Percentiles rank a stretch among this genome's conserved stretches.
Evolutionary conservation across 768 basidiomycete species (phyloP).

Genomic region (Agaricus bisporus): DNA sequence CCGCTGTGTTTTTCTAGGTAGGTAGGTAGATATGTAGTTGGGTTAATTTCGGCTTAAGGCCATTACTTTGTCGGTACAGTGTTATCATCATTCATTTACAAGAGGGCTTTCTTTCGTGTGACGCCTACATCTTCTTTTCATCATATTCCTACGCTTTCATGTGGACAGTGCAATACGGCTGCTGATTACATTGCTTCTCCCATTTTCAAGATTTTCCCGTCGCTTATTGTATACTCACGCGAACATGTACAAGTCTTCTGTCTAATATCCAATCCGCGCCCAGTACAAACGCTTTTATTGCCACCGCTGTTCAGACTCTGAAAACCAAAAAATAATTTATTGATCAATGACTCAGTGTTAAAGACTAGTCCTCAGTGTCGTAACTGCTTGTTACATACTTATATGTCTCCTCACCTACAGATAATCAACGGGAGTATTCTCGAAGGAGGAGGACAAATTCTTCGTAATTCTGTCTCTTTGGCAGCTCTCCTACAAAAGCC

Average conservation of each 20-base stretch:
- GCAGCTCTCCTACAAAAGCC: slow-evolving; percentile 61
- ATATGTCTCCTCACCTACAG: not conserved
- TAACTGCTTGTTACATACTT: too few relatives aligned
- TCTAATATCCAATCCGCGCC: not conserved
- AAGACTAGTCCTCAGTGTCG: too few relatives aligned
- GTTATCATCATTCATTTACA: not conserved
- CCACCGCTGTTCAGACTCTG: too few relatives aligned
- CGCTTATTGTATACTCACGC: not conserved
- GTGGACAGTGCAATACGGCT: slow-evolving; percentile 2
- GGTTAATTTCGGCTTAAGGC: slow-evolving; percentile 6
- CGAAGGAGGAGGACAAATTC: slow-evolving; percentile 66
- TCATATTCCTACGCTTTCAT: slow-evolving; percentile 2
- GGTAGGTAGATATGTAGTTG: slow-evolving; percentile 11
- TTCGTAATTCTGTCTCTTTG: slow-evolving; percentile 63
- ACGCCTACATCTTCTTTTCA: not conserved
- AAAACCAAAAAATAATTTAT: too few relatives aligned
- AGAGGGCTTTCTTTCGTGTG: slow-evolving; percentile 7
- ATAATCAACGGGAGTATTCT: slow-evolving; percentile 42
- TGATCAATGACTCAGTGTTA: too few relatives aligned
- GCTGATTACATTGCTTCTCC: slow-evolving; percentile 1
- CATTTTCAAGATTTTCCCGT: not conserved
- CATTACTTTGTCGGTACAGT: slow-evolving; percentile 8
- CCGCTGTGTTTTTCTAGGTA: slow-evolving; percentile 3
- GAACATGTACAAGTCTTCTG: not conserved
- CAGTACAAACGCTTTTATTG: too few relatives aligned